Evolutionary conservation across 495 filamentous ascomycete genomes (phyloP).

Genomic region (Trichoderma parareesei): DNA sequence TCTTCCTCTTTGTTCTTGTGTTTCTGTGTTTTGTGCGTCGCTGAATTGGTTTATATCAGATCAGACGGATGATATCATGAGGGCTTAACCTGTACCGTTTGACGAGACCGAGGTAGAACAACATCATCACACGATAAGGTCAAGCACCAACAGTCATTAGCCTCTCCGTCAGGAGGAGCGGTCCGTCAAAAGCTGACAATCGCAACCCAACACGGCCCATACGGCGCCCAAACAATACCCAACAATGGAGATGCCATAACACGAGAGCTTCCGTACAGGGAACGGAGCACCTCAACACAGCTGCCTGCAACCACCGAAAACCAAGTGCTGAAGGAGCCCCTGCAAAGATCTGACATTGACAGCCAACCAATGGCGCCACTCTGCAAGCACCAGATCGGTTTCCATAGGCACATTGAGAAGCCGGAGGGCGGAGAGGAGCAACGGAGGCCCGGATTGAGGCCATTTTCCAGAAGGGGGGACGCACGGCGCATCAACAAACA

Average conservation of each 20-base stretch:
- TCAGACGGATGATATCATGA: background rate
- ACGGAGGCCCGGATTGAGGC: background rate
- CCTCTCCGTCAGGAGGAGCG: background rate
- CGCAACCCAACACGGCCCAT: background rate
- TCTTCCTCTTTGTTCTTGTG: no score
- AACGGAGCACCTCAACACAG: background rate
- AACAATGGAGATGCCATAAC: slow-evolving; percentile 1
- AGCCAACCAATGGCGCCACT: background rate
- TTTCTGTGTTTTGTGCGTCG: no score
- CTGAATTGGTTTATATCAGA: background rate
- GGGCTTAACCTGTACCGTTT: background rate
- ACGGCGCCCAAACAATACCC: slow-evolving; percentile 2
- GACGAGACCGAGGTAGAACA: background rate
- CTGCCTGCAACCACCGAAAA: background rate
- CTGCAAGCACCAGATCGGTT: background rate
- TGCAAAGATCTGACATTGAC: background rate
- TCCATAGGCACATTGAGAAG: background rate
- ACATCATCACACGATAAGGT: background rate
- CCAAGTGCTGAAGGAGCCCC: background rate
- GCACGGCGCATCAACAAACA: slow-evolving; percentile 7
- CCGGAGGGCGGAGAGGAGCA: background rate
- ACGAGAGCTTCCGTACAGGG: background rate
- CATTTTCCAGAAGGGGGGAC: background rate
- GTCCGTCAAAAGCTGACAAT: background rate
- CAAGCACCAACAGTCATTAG: background rate